These are phyloP conservation scores for Candida vaughaniae DNA, from an alignment of 805 yeast genomes.

Conservation along the genomic window DNA sequence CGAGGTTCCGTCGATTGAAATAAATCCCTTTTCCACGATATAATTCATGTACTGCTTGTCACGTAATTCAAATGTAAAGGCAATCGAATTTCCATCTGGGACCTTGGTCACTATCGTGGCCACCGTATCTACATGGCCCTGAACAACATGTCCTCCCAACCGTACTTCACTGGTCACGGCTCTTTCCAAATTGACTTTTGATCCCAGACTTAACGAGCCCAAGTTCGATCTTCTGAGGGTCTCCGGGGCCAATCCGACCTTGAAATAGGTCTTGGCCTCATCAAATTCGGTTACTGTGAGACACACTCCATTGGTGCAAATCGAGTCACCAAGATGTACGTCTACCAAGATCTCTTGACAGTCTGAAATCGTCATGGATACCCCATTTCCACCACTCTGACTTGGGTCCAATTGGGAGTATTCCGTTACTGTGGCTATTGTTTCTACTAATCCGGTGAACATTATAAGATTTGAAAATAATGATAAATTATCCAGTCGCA, in stretches of 20 bases:
- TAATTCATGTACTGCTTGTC: slow-evolving; percentile 63
- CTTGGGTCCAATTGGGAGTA: slow-evolving; percentile 47
- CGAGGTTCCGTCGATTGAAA: slow-evolving; percentile 90
- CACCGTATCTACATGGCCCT: slow-evolving; percentile 93
- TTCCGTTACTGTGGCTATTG: slow-evolving; percentile 64
- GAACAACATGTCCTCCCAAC: slow-evolving; percentile 96
- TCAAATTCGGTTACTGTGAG: slow-evolving; percentile 85
- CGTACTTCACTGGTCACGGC: slow-evolving; percentile 84
- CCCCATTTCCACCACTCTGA: slow-evolving; percentile 69
- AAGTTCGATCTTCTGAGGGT: slow-evolving; percentile 80
- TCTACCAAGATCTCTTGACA: slow-evolving; percentile 67
- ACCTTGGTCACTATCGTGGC: slow-evolving; percentile 57
- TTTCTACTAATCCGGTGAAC: slow-evolving; percentile 95
- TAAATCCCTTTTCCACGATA: slow-evolving; percentile 93
- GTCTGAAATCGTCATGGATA: slow-evolving; percentile 62
- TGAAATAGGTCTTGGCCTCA: slow-evolving; percentile 51
- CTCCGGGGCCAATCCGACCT: slow-evolving; percentile 92
- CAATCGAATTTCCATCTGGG: slow-evolving; percentile 73
- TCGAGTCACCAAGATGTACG: slow-evolving; percentile 91
- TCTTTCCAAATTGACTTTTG: slow-evolving; percentile 82
- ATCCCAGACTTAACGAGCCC: slow-evolving; percentile 56
- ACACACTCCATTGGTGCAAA: slow-evolving; percentile 86
- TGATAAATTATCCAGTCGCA: too few relatives aligned
- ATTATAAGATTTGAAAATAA: slow-evolving; percentile 32
- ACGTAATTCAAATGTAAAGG: slow-evolving; percentile 70